Evolutionary conservation across 495 filamentous ascomycete genomes (phyloP), one percentile per base, ranked within the genome.

Genomic region (Patellaria atrata): DNA sequence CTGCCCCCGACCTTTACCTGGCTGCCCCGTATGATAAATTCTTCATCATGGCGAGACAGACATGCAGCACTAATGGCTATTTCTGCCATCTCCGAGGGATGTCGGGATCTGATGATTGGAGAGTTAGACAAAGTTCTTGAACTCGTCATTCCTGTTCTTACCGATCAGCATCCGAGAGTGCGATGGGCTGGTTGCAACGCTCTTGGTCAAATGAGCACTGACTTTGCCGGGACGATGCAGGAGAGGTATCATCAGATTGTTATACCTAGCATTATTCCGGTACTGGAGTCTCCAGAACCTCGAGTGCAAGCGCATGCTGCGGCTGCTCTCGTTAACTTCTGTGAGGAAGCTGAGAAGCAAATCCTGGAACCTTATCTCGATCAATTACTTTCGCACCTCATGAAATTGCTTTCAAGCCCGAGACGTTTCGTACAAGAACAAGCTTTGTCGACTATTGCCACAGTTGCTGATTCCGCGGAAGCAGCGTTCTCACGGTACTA

Each of bases 41-140:
- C 91, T 12, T 76, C 80, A 40, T 71, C 81, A 26, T 99, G 91
- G 91, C 75, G 83, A 50, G 89, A 99, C 56, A 73, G 87, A 27
- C 91, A 99, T 54, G 91, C 91, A 6, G 89, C 91, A 37, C 73
- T 99, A 34, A 99, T 99, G 91, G 91, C 91, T 6, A 92, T 99
- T 35, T 96, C 91, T 13, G 91, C 91, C 40, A 99, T 99, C 43
- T 96, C 91, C 0, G 91, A 99, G 57, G 91, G 91, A 14, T 99
- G 91, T 49, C 73, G 82, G 35, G 91, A 96, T 16, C 64, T 94
- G 42, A 99, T 99, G 91, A 69, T 87, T 37, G 81, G 79, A 29
- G 87, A 99, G 53, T 65, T 99, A 3, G 80, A 82, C 51, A 82
- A 94, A 53, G 87, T 99, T 15, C 65, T 99, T 39, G 84, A 86